These are phyloP conservation scores for Xylariales sp. DNA, from an alignment of 2,329 filamentous ascomycete genomes.

Conservation along the genomic window DNA sequence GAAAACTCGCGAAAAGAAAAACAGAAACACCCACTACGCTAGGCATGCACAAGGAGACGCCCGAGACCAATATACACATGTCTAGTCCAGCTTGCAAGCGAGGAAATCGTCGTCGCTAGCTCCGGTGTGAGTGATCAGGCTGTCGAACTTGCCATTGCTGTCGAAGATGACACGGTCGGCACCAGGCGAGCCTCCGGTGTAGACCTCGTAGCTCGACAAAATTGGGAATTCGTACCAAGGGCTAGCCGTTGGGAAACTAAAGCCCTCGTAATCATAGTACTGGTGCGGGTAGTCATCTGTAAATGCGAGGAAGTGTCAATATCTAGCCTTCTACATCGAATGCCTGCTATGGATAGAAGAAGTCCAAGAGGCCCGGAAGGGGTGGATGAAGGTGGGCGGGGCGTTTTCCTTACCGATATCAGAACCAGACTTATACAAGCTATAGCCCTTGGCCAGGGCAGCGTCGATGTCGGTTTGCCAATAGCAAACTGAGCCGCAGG, in stretches of 20 bases:
- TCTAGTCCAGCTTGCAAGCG: no score
- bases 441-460: constrained; percentile 29
- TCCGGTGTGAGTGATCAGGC: constrained; percentile 65
- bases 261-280: constrained; percentile 39
- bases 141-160: constrained; percentile 44
- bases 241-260: constrained; percentile 30
- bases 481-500: constrained; percentile 33
- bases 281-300: constrained; percentile 35
- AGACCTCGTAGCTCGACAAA: constrained; percentile 26
- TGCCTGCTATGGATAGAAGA: not conserved
- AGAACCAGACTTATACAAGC: constrained; percentile 17
- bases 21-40: no score
- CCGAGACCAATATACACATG: no score
- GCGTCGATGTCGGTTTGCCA: constrained; percentile 25
- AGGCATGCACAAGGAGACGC: no score
- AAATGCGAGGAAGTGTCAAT: constrained; percentile 10
- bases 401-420: constrained; percentile 22
- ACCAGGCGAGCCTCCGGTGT: constrained; percentile 51
- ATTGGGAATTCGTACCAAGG: constrained; percentile 43
- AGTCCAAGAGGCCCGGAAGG: not conserved
- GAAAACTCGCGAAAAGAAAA: no score
- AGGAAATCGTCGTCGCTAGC: constrained; percentile 66
- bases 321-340: not conserved
- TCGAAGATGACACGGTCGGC: constrained; percentile 62
- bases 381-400: not conserved